Percentiles rank a stretch among this genome's conserved stretches.
Evolutionary conservation across 2,329 filamentous ascomycete genomes (phyloP).

Genomic region (Mariannaea sp.): DNA sequence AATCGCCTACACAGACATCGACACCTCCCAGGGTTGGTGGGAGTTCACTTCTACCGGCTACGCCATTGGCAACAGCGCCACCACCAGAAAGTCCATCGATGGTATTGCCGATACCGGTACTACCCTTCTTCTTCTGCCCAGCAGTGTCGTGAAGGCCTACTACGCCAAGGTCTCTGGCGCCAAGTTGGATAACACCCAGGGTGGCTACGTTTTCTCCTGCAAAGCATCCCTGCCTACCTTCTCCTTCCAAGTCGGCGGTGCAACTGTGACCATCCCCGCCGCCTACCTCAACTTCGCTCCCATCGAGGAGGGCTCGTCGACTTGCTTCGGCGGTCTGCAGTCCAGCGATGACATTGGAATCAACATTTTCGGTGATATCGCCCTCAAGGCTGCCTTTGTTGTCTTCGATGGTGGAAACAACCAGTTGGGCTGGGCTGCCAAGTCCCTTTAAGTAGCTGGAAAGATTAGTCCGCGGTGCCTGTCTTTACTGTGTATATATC

Average conservation of each 20-base stretch:
- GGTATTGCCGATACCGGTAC: background rate
- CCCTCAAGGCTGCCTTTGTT: constrained; percentile 65
- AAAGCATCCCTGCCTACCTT: background rate
- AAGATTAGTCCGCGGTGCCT: no score
- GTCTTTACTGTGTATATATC: no score
- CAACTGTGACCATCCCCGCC: background rate
- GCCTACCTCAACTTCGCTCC: background rate
- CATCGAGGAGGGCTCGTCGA: background rate
- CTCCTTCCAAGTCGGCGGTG: background rate
- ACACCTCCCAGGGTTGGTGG: constrained; percentile 67
- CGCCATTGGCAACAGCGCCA: constrained; percentile 19
- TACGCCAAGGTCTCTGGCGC: background rate
- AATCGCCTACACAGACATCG: constrained; percentile 65
- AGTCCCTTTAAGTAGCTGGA: constrained; percentile 12
- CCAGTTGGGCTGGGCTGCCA: constrained; percentile 32
- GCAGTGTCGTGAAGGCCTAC: background rate
- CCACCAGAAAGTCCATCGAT: background rate
- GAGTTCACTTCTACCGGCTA: constrained; percentile 50
- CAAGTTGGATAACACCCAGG: background rate
- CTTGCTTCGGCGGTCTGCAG: constrained; percentile 53
- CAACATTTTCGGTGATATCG: constrained; percentile 67
- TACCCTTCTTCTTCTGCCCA: background rate
- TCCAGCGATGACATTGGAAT: constrained; percentile 49
- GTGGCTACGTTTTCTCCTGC: background rate
- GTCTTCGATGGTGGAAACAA: constrained; percentile 53